Evolutionary conservation across 768 basidiomycete species (phyloP).

Genomic region (Auriculariales sp.): DNA sequence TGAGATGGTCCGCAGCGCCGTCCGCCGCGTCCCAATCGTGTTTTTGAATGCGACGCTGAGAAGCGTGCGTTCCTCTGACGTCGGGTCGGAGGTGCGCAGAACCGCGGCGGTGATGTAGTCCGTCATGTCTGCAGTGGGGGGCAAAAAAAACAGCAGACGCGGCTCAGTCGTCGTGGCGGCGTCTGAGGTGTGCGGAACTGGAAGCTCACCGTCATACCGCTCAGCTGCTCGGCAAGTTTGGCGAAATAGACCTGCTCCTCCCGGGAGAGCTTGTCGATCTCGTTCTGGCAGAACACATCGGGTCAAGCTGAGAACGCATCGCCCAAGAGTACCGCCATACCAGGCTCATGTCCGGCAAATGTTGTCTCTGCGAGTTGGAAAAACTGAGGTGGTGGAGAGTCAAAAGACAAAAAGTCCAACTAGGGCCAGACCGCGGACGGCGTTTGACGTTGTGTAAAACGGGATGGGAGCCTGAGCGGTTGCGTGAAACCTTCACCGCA

Average conservation of each 20-base stretch:
- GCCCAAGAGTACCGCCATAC: too few species aligned
- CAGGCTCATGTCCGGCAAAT: too few species aligned
- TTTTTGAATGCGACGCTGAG: slow-evolving; percentile 99
- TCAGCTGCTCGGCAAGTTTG: slow-evolving; percentile 99
- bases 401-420: too few species aligned
- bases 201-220: slow-evolving; percentile 79
- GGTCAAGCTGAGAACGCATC: too few species aligned
- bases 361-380: too few species aligned
- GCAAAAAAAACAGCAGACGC: not conserved
- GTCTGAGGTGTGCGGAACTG: slow-evolving; percentile 3
- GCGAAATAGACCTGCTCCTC: slow-evolving; percentile 99
- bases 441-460: too few species aligned
- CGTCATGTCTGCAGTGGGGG: slow-evolving; percentile 64
- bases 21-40: slow-evolving; percentile 94
- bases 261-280: slow-evolving; percentile 37
- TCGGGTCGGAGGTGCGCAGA: slow-evolving; percentile 93
- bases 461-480: too few species aligned
- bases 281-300: too few species aligned
- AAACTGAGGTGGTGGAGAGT: too few species aligned
- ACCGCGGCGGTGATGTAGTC: slow-evolving; percentile 99
- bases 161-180: slow-evolving; percentile 8
- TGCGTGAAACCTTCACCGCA: too few species aligned
- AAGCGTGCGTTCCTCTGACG: slow-evolving; percentile 96
- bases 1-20: slow-evolving; percentile 95
- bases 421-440: too few species aligned